Base-by-base conservation (phyloP, 148 eudicot species). In the Cornus suecica region DNA sequence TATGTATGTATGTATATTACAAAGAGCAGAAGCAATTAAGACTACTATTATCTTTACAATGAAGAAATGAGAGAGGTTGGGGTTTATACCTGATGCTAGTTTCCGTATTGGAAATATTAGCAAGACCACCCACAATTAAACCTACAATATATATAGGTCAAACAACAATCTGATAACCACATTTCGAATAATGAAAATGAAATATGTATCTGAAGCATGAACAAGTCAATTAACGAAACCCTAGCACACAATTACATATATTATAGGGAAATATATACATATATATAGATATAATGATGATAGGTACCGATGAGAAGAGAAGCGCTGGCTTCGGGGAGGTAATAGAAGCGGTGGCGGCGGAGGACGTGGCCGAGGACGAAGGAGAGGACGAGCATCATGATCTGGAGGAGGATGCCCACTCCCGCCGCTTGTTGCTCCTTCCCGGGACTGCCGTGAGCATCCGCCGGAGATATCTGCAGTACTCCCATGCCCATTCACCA, bases 341-440 rank as follows among this genome's bases (percentile, higher is more conserved):
- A 95, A 77, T 93, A 95, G 86, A 95, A 87, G 34, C 89, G 80
- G 77, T 87, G 99, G 58, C 98, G 98, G 41, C 99, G 98, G n/a
- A 95, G 86, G 24, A 93, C 90, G 68, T 95, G 99, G 66, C 99
- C 99, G 24, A 95, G 90, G 25, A 95, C 93, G 66, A 95, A 95
- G 6, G 99, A 95, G 15, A 91, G 81, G 27, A 91, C 97, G 51
- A 91, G 82, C 97, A 91, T 91, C 97, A 91, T 91, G 13, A 91
- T 91, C 81, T 91, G 97, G 15, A 91, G 88, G 64, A 91, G 83
- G 61, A 91, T 93, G 7, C 99, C 99, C 1, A 92, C 97, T 10
- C 99, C 99, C 3, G 99, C 99, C 8, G 98, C 98, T 71, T 91
- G 99, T 69, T 95, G 97, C 73, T 93, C 99, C 45, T 86, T 92